A percentile compares a stretch with the other conserved stretches of the same genome.
These are phyloP conservation scores for Rhizoctonia solani DNA, from an alignment of 1,284 basidiomycete species.

Conservation along the genomic window DNA sequence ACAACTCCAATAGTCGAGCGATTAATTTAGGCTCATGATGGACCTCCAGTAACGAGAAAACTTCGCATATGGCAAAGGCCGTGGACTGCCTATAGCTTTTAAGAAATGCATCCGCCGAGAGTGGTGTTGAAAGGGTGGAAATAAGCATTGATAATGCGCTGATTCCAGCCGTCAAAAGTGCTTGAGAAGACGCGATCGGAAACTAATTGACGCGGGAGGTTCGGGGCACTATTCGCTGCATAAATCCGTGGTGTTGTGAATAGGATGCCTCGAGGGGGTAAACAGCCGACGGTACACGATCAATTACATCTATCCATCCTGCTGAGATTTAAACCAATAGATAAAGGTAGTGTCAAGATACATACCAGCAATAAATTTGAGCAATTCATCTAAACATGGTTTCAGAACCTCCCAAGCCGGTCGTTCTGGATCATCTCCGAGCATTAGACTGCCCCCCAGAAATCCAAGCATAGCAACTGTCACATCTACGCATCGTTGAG, in stretches of 20 bases:
- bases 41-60: constrained; percentile 3
- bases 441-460: not conserved
- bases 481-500: constrained; percentile 6
- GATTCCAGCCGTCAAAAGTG: not conserved
- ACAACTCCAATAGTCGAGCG: not conserved
- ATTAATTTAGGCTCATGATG: constrained; percentile 7
- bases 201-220: not conserved
- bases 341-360: not conserved
- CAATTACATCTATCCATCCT: not conserved
- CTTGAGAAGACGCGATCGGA: not conserved
- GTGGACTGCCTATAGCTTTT: constrained; percentile 19
- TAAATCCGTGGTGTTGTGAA: constrained; percentile 14
- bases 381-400: constrained; percentile 19
- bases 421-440: constrained; percentile 18
- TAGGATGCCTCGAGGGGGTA: constrained; percentile 15
- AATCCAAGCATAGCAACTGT: constrained; percentile 14
- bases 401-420: constrained; percentile 26
- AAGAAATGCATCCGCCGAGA: constrained; percentile 22
- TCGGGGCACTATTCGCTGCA: constrained; percentile 8
- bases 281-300: not conserved
- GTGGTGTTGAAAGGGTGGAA: constrained; percentile 8
- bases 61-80: constrained; percentile 2
- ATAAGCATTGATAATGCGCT: not conserved
- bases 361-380: constrained; percentile 18
- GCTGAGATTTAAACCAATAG: not conserved